Percentiles rank a stretch among this genome's conserved stretches.
Evolutionary conservation across 495 filamentous ascomycete genomes (phyloP).

Genomic region (Podospora appendiculata): DNA sequence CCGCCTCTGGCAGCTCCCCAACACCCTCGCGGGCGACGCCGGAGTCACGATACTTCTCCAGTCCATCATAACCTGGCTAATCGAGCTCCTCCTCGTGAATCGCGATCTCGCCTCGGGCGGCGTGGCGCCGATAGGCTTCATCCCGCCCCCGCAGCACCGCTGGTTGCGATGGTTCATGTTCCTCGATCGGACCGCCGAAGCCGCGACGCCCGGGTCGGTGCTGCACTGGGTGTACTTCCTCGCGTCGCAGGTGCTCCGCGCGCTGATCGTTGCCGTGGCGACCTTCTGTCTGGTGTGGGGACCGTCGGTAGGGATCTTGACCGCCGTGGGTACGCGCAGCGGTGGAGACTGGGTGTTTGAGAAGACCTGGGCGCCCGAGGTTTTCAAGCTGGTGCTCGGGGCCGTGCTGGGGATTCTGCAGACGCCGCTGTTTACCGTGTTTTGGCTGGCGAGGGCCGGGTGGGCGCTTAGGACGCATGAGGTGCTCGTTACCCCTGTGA

Average conservation of each 20-base stretch:
- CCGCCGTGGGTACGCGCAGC: conserved; percentile 11
- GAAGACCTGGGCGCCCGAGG: conserved; percentile 29
- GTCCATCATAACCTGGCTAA: conserved; percentile 24
- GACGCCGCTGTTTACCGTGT: conserved; percentile 31
- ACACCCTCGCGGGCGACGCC: conserved; percentile 36
- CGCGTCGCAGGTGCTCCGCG: conserved; percentile 13
- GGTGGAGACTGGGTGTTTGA: conserved; percentile 33
- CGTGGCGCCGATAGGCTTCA: conserved; percentile 33
- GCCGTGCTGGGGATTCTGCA: conserved; percentile 27
- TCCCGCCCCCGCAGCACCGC: conserved; percentile 15
- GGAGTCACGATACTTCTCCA: conserved; percentile 28
- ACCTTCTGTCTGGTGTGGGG: conserved; percentile 19
- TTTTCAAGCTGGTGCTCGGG: conserved; percentile 37
- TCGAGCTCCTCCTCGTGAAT: conserved; percentile 25
- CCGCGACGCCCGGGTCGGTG: conserved; percentile 13
- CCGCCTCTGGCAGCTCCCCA: conserved; percentile 32
- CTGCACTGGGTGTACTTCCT: conserved; percentile 15
- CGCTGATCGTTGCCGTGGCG: conserved; percentile 20
- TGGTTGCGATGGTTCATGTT: conserved; percentile 32
- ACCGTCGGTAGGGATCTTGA: conserved; percentile 21
- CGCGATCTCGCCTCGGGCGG: conserved; percentile 26
- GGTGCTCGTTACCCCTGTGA: background rate
- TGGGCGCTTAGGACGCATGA: conserved; percentile 19
- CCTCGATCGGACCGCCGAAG: conserved; percentile 20
- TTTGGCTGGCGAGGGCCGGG: conserved; percentile 34